Conservation (phyloP, 305 asterid genomes). For the Fraxinus latifolia region DNA sequence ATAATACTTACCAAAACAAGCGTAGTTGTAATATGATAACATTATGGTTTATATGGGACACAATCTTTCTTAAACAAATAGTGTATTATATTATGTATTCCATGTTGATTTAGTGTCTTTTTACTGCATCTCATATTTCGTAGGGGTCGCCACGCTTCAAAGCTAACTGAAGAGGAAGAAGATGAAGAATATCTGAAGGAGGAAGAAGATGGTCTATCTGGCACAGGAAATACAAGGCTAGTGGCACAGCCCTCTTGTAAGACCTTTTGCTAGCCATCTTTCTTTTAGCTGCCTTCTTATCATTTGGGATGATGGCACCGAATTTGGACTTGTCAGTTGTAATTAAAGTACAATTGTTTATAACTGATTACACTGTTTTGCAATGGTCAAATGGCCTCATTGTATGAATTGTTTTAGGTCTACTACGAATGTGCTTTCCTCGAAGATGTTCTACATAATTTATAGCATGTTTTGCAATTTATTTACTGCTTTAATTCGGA, state of each 20-base stretch:
- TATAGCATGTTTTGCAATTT: not conserved
- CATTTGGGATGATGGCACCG: not conserved
- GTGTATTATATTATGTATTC: not conserved
- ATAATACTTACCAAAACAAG: not conserved
- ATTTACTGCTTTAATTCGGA: not conserved
- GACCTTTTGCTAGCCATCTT: constrained; percentile 23
- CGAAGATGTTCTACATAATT: not conserved
- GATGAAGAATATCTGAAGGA: constrained; percentile 94
- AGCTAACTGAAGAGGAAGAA: constrained; percentile 97
- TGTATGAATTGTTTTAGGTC: not conserved
- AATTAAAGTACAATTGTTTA: not conserved
- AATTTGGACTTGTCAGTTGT: constrained; percentile 1
- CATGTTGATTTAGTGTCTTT: not conserved
- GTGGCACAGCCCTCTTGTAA: constrained; percentile 95
- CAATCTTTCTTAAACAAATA: not conserved
- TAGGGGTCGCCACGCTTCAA: constrained; percentile 99
- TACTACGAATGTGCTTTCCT: not conserved
- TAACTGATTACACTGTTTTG: not conserved
- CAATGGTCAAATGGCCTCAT: not conserved
- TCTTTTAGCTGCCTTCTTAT: not conserved
- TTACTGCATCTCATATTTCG: constrained; percentile 23
- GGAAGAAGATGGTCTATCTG: constrained; percentile 77
- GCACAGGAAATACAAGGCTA: constrained; percentile 79
- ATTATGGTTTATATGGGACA: not conserved
- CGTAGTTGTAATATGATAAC: not conserved